Evolutionary conservation across 192 early-diverging fungal genomes (phyloP).

Genomic region (Mortierella antarctica): DNA sequence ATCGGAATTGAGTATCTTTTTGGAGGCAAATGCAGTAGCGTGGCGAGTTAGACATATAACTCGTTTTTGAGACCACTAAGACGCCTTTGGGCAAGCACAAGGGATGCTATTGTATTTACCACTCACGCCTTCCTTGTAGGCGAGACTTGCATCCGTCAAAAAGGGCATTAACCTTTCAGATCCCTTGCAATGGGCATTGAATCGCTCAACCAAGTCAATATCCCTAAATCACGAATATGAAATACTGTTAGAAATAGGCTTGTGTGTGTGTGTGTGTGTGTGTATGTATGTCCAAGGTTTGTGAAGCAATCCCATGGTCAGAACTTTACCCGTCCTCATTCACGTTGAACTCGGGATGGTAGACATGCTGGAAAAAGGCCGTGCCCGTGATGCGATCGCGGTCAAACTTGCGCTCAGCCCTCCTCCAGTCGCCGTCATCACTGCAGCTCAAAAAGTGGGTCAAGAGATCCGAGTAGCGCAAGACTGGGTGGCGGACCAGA

Average conservation of each 20-base stretch:
- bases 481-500: slow-evolving; percentile 55
- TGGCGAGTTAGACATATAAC: not conserved
- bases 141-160: slow-evolving; percentile 44
- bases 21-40: not conserved
- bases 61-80: not conserved
- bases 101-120: slow-evolving; percentile 7
- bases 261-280: not conserved
- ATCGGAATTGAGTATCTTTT: slow-evolving; percentile 48
- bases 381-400: slow-evolving; percentile 51
- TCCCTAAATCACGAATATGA: slow-evolving; percentile 24
- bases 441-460: slow-evolving; percentile 59
- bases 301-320: not conserved
- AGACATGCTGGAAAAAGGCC: slow-evolving; percentile 58
- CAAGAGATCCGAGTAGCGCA: slow-evolving; percentile 56
- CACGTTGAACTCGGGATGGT: slow-evolving; percentile 59
- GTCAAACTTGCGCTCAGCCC: slow-evolving; percentile 54
- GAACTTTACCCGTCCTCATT: slow-evolving; percentile 53
- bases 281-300: not conserved
- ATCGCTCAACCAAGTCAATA: slow-evolving; percentile 49
- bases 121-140: slow-evolving; percentile 49
- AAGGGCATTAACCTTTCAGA: slow-evolving; percentile 55
- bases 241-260: not conserved
- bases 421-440: slow-evolving; percentile 54
- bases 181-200: slow-evolving; percentile 50
- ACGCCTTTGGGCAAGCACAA: not conserved